Evolutionary conservation across 345 rosid species (phyloP), one percentile per base, ranked within the genome.

Genomic region (Sisymbrium irio): DNA sequence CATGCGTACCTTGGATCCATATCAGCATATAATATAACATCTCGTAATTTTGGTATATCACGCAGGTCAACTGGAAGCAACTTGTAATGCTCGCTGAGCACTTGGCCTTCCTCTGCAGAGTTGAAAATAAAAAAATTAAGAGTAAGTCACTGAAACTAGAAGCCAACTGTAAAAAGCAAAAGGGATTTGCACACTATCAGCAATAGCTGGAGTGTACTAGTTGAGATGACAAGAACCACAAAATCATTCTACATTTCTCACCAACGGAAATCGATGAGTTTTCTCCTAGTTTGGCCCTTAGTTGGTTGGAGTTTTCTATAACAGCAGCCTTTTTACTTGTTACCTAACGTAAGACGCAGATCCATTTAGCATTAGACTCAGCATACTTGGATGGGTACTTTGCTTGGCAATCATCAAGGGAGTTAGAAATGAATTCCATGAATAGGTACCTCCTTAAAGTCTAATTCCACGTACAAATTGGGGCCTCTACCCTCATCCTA

Each of bases 401-500:
- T 32, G 62, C 30, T 19, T 11, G 49, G 36, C 18, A 20, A 15
- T 65, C 9, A 59, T 59, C 39, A 13, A 42, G 32, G 40, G 36
- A 27, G 62, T 47, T 6, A 27, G 3, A 36, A 49, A 40, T 50
- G 30, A 62, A 56, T 25, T 69, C 15, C 66, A 63, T 28, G 72
- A 73, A 78, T 37, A 37, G 47, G 53, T 63, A 95, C 99, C 99
- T 95, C 97, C 79, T 85, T 87, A 76, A 90, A 95, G 84, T 92
- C 99, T 78, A 95, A 81, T 83, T 95, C 99, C 74, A 95, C 99
- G 15, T 89, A 92, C 66, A 95, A 73, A 79, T 77, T 55, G 8
- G 97, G 97, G 12, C 89, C 87, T 77, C 79, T 87, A 28, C 89
- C 97, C 76, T 95, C 97, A 69, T 88, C 97, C 99, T 95, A 89